These are phyloP conservation scores for Elymus sibiricus DNA, from an alignment of 176 grass and related monocot genomes.

Conservation along the genomic window DNA sequence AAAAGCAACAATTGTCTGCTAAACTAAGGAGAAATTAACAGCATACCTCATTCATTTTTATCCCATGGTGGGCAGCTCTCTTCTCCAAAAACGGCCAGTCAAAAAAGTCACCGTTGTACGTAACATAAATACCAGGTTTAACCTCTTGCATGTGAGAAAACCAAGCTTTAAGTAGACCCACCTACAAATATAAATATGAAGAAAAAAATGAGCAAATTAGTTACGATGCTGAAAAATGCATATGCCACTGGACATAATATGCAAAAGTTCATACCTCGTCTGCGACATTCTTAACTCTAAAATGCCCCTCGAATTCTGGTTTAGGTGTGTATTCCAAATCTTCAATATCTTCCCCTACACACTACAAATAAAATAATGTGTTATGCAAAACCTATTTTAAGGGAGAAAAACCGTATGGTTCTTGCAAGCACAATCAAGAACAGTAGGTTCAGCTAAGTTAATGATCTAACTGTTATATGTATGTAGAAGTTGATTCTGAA, in stretches of 20 bases:
- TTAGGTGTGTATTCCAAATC: conserved; percentile 99
- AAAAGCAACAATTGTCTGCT: not conserved
- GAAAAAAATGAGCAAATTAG: conserved; percentile 25
- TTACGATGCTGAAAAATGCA: conserved; percentile 9
- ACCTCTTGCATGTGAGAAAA: conserved; percentile 98
- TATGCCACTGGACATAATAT: not conserved
- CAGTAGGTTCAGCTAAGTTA: conserved; percentile 10
- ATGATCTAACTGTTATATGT: conserved; percentile 5
- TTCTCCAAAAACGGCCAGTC: conserved; percentile 99
- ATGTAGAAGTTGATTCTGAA: conserved; percentile 8
- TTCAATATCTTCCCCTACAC: conserved; percentile 97
- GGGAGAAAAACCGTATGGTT: not conserved
- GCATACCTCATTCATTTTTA: conserved; percentile 82
- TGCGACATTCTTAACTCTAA: conserved; percentile 87
- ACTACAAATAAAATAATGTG: conserved; percentile 56
- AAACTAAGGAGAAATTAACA: conserved; percentile 17
- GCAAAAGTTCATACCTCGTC: conserved; percentile 58
- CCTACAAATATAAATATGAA: conserved; percentile 30
- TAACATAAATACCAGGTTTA: conserved; percentile 98
- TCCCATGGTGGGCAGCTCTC: conserved; percentile 86
- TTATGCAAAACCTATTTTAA: not conserved
- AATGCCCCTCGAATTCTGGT: conserved; percentile 90
- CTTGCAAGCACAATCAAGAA: conserved; percentile 24
- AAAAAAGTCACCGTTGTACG: conserved; percentile 99
- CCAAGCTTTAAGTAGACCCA: conserved; percentile 89